Evolutionary conservation across 176 grass and related monocot species (phyloP).

Genomic region (Bromus sterilis): DNA sequence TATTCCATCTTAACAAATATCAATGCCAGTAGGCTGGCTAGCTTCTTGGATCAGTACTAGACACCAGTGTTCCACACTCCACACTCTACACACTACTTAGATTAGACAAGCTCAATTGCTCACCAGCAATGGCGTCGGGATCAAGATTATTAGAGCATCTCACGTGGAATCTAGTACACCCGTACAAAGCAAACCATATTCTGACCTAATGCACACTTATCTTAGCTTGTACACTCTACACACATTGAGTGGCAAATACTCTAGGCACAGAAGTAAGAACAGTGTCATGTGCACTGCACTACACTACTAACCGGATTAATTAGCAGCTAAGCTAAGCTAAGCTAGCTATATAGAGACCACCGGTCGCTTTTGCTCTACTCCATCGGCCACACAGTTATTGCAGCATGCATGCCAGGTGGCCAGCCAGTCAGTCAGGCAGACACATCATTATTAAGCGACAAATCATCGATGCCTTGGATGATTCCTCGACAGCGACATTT

Average conservation of each 20-base stretch:
- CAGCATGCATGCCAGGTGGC: background rate
- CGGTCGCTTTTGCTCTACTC: background rate
- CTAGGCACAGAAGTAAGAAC: background rate
- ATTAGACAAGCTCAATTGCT: background rate
- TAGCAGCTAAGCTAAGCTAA: background rate
- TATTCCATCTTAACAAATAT: too few species aligned
- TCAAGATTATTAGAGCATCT: background rate
- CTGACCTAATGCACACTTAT: background rate
- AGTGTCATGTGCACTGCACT: background rate
- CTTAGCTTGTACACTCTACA: too few species aligned
- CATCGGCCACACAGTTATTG: slow-evolving; percentile 8
- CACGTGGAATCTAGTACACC: too few species aligned
- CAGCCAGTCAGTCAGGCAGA: too few species aligned
- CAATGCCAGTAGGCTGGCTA: too few species aligned
- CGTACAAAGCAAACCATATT: background rate
- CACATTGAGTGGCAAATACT: background rate
- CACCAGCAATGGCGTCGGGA: background rate
- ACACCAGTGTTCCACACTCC: background rate
- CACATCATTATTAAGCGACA: slow-evolving; percentile 17
- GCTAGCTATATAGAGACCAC: background rate
- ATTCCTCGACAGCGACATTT: background rate
- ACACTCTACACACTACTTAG: too few species aligned
- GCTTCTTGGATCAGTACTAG: background rate
- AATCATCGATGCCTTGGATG: background rate
- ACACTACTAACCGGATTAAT: too few species aligned